Evolutionary conservation across 495 filamentous ascomycete species (phyloP).

Genomic region (Aspergillus nidulans): DNA sequence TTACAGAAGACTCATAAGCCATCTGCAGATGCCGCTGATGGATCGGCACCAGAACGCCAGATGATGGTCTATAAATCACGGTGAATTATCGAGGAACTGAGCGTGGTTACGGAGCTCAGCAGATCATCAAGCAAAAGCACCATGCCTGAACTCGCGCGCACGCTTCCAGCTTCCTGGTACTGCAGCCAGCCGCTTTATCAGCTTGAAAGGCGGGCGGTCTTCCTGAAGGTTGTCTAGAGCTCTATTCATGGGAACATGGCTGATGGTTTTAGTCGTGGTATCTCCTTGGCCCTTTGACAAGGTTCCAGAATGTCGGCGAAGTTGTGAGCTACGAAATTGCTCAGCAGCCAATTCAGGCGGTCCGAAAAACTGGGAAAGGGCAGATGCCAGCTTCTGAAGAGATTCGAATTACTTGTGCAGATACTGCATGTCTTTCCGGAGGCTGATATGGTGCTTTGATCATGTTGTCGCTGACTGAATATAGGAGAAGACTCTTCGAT

Average conservation of each 20-base stretch:
- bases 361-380: constrained; percentile 31
- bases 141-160: constrained; percentile 38
- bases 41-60: neutral
- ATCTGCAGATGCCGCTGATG: constrained; percentile 1
- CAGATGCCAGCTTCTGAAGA: constrained; percentile 28
- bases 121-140: constrained; percentile 4
- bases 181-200: constrained; percentile 41
- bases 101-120: neutral
- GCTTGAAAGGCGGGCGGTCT: constrained; percentile 52
- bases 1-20: constrained; percentile 3
- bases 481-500: constrained; percentile 29
- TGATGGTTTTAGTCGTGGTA: constrained; percentile 50
- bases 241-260: neutral
- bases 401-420: constrained; percentile 40
- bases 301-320: constrained; percentile 44
- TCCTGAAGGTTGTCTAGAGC: constrained; percentile 38
- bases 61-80: neutral
- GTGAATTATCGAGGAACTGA: constrained; percentile 4
- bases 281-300: constrained; percentile 55
- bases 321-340: constrained; percentile 53
- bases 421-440: constrained; percentile 21
- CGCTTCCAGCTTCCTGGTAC: constrained; percentile 44
- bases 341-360: constrained; percentile 45
- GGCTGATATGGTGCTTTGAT: neutral
- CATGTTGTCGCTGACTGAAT: neutral